Evolutionary conservation across 2,329 filamentous ascomycete species (phyloP).

Genomic region (Aureobasidium sp.): DNA sequence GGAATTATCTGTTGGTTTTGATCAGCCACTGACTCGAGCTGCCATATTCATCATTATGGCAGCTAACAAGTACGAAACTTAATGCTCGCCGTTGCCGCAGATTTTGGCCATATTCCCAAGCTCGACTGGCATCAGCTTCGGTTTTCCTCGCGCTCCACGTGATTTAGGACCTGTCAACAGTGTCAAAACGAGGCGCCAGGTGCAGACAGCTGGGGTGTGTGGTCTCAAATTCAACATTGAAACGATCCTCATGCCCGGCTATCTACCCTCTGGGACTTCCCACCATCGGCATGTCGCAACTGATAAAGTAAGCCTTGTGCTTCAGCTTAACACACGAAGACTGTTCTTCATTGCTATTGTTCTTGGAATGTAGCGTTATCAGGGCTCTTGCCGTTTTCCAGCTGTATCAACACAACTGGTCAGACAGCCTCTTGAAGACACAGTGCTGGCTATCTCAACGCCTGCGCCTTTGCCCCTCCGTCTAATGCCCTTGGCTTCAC

Average conservation of each 20-base stretch:
- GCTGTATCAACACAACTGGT: neutral
- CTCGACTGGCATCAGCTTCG: neutral
- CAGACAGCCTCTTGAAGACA: too few relatives aligned
- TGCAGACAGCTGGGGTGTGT: neutral
- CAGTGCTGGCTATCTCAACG: neutral
- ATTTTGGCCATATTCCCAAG: neutral
- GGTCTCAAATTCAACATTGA: neutral
- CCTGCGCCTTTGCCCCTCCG: neutral
- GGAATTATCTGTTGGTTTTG: too few relatives aligned
- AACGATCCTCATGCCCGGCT: neutral
- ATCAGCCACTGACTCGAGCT: too few relatives aligned
- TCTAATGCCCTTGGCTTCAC: too few relatives aligned
- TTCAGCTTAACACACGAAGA: neutral
- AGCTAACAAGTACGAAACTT: too few relatives aligned
- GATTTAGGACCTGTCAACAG: neutral
- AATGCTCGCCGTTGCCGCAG: too few relatives aligned
- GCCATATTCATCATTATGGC: too few relatives aligned
- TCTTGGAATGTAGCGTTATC: neutral
- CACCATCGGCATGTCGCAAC: neutral
- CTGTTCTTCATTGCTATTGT: neutral
- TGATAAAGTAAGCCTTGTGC: neutral
- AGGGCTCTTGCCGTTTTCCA: too few relatives aligned
- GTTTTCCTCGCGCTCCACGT: neutral
- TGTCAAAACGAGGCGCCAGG: neutral
- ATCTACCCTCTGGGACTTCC: neutral